Base-by-base conservation (phyloP, 192 early-diverging fungal genomes). In the Tieghemiomyces parasiticus region DNA sequence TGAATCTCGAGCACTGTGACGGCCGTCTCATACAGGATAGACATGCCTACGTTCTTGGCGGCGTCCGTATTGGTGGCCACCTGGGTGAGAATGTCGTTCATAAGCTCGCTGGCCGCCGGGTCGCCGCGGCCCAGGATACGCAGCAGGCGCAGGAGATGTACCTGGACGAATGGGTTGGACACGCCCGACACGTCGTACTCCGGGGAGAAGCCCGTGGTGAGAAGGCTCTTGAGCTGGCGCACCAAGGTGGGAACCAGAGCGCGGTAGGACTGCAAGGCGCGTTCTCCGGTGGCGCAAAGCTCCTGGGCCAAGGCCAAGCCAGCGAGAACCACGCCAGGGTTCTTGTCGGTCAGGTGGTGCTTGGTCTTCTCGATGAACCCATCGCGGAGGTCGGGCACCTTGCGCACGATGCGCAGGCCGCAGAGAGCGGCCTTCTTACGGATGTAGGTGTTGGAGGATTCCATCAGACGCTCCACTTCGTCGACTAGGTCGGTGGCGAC, bases 401-500 rank as follows among this genome's bases (percentile, higher is more conserved):
- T 86, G 22, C 88, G 80, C 61, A 99, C 84, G 35, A 97, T 83
- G 24, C 95, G 78, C 58, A 99, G 73, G 0, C 92, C 95, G 52
- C 86, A 86, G 53, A 98, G 73, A n/a, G 90, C 90, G 14, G 93
- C 93, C 90, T 99, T 99, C 69, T 99, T 99, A 59, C 93, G 76
- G 53, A 97, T 82, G 60, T 94, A 99, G 60, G 89, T 83, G 67
- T 95, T 91, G 26, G 90, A 83, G 60, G 90, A 88, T 20, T 82
- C 85, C 49, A 97, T 70, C 58, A 97, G 73, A 69, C 88, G 86
- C 69, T 95, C 93, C 9, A 99, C 92, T 65, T 99, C 96, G 52
- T 78, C 77, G 13, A 84, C 88, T 63, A 99, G 67, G 70, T 99
- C 96, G 50, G 90, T 81, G 30, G 92, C 86, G 81, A 99, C 96